Evolutionary conservation across 805 yeast species (phyloP).

Genomic region (Martiniozyma abietophila): DNA sequence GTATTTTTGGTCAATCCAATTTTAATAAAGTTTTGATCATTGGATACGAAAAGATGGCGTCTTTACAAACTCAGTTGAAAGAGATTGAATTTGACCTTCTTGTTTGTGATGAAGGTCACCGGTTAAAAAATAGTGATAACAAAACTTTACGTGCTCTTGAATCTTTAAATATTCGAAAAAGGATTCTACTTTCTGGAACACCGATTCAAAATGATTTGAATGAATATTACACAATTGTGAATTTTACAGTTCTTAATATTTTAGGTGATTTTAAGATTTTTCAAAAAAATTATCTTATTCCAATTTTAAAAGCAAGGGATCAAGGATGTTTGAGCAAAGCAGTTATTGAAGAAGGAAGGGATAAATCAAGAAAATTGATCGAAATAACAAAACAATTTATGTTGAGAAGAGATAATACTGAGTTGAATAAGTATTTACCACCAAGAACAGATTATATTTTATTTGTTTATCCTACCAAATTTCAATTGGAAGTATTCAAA

Average conservation of each 20-base stretch:
- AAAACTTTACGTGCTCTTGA: slow-evolving; percentile 61
- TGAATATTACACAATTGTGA: slow-evolving; percentile 74
- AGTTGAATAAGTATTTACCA: slow-evolving; percentile 50
- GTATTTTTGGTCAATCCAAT: slow-evolving; percentile 52
- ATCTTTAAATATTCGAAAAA: slow-evolving; percentile 41
- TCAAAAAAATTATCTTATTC: slow-evolving; percentile 54
- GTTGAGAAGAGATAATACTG: slow-evolving; percentile 60
- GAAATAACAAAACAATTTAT: slow-evolving; percentile 56
- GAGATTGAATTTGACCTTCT: slow-evolving; percentile 51
- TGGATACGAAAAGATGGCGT: slow-evolving; percentile 76
- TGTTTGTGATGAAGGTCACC: slow-evolving; percentile 93
- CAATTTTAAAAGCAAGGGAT: slow-evolving; percentile 66
- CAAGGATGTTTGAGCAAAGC: slow-evolving; percentile 43
- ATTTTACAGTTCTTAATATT: slow-evolving; percentile 78
- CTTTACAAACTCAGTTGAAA: slow-evolving; percentile 39
- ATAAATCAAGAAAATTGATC: slow-evolving; percentile 53
- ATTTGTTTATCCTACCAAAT: slow-evolving; percentile 64
- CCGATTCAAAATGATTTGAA: slow-evolving; percentile 78
- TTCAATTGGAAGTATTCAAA: slow-evolving; percentile 49
- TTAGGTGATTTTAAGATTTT: slow-evolving; percentile 53
- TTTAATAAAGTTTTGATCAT: slow-evolving; percentile 77
- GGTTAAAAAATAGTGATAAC: slow-evolving; percentile 67
- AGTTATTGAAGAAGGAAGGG: slow-evolving; percentile 48
- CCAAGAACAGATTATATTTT: slow-evolving; percentile 67
- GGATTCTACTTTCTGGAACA: slow-evolving; percentile 58